phyloP scores from a whole-genome alignment of 2,329 filamentous ascomycete species.

The Xylariaceae sp. region DNA sequence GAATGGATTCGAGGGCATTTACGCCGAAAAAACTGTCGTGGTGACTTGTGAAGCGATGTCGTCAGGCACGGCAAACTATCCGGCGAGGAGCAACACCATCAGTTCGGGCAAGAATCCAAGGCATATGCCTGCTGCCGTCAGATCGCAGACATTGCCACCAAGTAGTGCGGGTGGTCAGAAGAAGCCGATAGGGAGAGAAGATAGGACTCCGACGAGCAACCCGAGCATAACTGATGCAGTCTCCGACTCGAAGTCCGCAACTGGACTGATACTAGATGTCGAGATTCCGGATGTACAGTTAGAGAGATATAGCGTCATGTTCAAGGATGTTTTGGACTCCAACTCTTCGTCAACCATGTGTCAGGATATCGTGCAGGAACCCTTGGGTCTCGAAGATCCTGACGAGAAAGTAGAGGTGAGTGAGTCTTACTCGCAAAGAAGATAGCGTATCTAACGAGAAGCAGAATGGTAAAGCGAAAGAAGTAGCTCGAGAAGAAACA shows the following conservation, averaged over 20 bases:
- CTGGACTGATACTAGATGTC: conserved; percentile 56
- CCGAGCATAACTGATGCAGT: conserved; percentile 23
- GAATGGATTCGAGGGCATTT: conserved; percentile 21
- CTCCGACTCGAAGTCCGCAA: conserved; percentile 5
- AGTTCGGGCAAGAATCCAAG: conserved; percentile 32
- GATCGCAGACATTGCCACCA: conserved; percentile 39
- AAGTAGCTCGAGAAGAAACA: conserved; percentile 39
- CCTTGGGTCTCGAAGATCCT: conserved; percentile 50
- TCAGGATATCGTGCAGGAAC: conserved; percentile 53
- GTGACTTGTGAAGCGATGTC: conserved; percentile 13
- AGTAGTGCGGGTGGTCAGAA: conserved; percentile 18
- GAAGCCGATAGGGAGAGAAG: conserved; percentile 14
- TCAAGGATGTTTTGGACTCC: conserved; percentile 60
- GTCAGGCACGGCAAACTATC: conserved; percentile 17
- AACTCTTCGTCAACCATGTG: conserved; percentile 49
- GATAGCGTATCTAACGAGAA: conserved; percentile 15
- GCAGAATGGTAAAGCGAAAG: conserved; percentile 6
- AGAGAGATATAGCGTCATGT: conserved; percentile 94
- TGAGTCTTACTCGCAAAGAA: not conserved
- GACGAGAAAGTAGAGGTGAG: conserved; percentile 37
- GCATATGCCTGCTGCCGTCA: conserved; percentile 41
- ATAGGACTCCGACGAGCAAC: conserved; percentile 27
- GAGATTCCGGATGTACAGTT: conserved; percentile 74
- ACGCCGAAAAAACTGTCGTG: conserved; percentile 11
- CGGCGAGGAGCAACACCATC: conserved; percentile 37